Evolutionary conservation across 768 basidiomycete genomes (phyloP), one percentile per base, ranked within the genome.

Genomic region (Boletus coccyginus): DNA sequence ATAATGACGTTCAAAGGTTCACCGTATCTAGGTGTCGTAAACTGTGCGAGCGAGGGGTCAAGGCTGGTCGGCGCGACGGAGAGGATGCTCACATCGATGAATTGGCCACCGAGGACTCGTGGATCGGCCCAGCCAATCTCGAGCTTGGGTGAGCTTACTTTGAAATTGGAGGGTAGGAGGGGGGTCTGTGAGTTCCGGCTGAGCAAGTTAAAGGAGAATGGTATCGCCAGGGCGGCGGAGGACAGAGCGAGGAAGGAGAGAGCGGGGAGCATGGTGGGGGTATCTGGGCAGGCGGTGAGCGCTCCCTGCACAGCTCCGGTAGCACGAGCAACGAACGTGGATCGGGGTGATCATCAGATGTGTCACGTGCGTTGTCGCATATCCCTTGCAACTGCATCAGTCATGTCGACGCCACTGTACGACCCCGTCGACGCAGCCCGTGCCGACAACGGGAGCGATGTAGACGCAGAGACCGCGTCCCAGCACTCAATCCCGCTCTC

Each of bases 1-100:
- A 94, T 85, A 63, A 94, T 88, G 46, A 91, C 78, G 64, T 94
- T 94, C 55, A 94, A 72, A 13, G 92, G 92, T 72, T 94, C 92
- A 42, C 92, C 92, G 35, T 77, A 77, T 56, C 75, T 74, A 52
- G 77, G 77, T 5, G 80, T 84, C 9, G 88, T 86, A 70, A 78
- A 90, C 90, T 92, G 54, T 27, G 24, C 16, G 39, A n/a, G 27
- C 35, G 17, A 43, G 44, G 14, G 35, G 29, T 48, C 13, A 17
- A n/a, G 32, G 44, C 11, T 9, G 41, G 40, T 27, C 9, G 1
- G 19, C 10, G 32, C 11, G 45, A 27, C 42, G 43, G 58, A 45
- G n/a, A 33, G 17, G 32, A 52, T 41, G 56, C 85, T 67, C 63
- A 93, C 92, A 66, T 94, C 92, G 41, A 94, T 73, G 56, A 92